These are phyloP conservation scores for Fusarium piperis DNA, from an alignment of 2,329 filamentous ascomycete genomes.

Conservation along the genomic window DNA sequence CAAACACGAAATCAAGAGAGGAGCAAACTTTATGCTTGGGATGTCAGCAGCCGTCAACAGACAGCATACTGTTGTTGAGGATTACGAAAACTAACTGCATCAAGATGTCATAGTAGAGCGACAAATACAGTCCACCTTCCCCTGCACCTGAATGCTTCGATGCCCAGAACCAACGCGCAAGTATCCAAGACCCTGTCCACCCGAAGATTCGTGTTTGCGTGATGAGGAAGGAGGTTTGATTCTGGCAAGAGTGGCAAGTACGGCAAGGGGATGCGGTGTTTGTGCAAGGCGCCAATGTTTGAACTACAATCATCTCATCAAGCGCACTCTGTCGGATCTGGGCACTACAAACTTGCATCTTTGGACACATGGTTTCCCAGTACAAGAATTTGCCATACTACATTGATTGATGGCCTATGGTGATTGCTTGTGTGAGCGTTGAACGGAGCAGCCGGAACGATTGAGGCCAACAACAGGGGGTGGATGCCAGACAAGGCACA, in stretches of 20 bases:
- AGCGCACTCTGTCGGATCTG: neutral
- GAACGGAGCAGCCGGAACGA: too few relatives aligned
- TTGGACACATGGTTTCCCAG: accelerated
- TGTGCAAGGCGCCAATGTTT: neutral
- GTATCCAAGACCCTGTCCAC: neutral
- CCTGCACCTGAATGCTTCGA: neutral
- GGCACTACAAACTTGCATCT: neutral
- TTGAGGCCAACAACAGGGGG: too few relatives aligned
- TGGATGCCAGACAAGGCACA: too few relatives aligned
- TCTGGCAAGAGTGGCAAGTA: neutral
- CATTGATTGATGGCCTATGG: neutral
- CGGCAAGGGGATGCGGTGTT: neutral
- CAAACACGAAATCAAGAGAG: neutral
- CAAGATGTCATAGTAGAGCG: neutral
- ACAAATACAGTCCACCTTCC: neutral
- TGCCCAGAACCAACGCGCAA: neutral
- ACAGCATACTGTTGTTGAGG: neutral
- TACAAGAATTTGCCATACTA: too few relatives aligned
- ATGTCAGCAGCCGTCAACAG: neutral
- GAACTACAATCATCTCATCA: neutral
- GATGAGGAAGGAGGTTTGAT: neutral
- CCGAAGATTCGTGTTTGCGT: neutral
- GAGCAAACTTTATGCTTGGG: neutral
- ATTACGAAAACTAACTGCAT: neutral
- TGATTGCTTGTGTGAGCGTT: neutral